Conservation (phyloP, 257 asterid species). For the Primulina tabacum region DNA sequence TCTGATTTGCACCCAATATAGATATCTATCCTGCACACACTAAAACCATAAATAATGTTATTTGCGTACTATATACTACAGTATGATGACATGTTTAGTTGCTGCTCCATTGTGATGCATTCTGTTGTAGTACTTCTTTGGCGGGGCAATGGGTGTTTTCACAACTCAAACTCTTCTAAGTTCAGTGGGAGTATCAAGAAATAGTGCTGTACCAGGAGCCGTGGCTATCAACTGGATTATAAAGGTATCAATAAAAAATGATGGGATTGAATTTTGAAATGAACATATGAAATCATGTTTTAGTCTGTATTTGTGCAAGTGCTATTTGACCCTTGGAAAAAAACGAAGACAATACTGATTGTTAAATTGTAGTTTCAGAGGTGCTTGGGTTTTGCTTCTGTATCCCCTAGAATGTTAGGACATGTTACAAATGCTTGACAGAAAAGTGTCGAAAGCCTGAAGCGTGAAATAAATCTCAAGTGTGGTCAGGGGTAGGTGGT, state of each 20-base stretch:
- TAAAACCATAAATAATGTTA: too few relatives aligned
- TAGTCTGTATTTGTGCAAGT: background rate
- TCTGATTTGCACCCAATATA: background rate
- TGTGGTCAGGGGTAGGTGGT: too few relatives aligned
- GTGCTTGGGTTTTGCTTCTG: background rate
- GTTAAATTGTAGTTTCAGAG: background rate
- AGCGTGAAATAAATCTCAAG: background rate
- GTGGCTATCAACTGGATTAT: constrained; percentile 99
- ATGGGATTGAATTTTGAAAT: constrained; percentile 4
- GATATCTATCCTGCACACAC: background rate
- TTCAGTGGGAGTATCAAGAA: constrained; percentile 81
- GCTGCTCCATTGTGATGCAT: constrained; percentile 25
- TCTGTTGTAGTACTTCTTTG: constrained; percentile 76
- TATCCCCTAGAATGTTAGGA: too few relatives aligned
- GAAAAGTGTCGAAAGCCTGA: background rate
- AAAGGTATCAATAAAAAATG: constrained; percentile 55
- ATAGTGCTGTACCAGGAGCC: constrained; percentile 67
- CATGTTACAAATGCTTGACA: background rate
- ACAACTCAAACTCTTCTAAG: constrained; percentile 89
- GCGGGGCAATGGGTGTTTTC: constrained; percentile 99
- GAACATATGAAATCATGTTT: background rate
- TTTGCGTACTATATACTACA: background rate
- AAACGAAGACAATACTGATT: too few relatives aligned
- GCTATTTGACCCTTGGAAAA: background rate
- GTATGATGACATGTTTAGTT: constrained; percentile 6